Evolutionary conservation across 2,329 filamentous ascomycete species (phyloP).

Genomic region (Monilinia aucupariae): DNA sequence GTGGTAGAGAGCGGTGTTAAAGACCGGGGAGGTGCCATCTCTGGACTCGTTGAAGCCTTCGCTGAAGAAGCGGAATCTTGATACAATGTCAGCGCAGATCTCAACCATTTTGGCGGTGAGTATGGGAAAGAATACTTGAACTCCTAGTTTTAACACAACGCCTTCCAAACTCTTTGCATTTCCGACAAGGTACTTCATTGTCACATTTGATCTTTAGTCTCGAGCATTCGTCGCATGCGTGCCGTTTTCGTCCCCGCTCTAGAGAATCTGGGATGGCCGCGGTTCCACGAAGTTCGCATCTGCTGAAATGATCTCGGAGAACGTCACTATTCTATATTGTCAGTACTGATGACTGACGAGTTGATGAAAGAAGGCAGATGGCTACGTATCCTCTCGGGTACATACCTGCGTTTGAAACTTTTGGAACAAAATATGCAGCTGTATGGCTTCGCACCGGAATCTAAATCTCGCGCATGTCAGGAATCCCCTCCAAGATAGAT

Average conservation of each 20-base stretch:
- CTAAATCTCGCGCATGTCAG: constrained; percentile 23
- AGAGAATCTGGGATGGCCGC: constrained; percentile 33
- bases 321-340: constrained; percentile 30
- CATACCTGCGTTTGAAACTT: constrained; percentile 35
- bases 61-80: constrained; percentile 9
- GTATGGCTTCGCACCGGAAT: constrained; percentile 33
- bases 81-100: constrained; percentile 12
- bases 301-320: constrained; percentile 34
- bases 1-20: constrained; percentile 22
- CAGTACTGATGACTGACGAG: background rate
- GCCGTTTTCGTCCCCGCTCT: constrained; percentile 34
- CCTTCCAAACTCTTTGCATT: constrained; percentile 34
- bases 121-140: constrained; percentile 17
- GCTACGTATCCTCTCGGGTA: background rate
- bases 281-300: constrained; percentile 31
- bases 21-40: constrained; percentile 18
- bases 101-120: background rate
- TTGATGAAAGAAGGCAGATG: background rate
- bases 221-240: constrained; percentile 35
- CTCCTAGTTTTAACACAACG: constrained; percentile 31
- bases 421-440: constrained; percentile 36
- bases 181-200: constrained; percentile 33
- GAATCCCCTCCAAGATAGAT: background rate
- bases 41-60: constrained; percentile 26
- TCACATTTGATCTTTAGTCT: constrained; percentile 36